Evolutionary conservation across 306 rosid species (phyloP), one percentile per base, ranked within the genome.

Genomic region (Glycyrrhiza uralensis): DNA sequence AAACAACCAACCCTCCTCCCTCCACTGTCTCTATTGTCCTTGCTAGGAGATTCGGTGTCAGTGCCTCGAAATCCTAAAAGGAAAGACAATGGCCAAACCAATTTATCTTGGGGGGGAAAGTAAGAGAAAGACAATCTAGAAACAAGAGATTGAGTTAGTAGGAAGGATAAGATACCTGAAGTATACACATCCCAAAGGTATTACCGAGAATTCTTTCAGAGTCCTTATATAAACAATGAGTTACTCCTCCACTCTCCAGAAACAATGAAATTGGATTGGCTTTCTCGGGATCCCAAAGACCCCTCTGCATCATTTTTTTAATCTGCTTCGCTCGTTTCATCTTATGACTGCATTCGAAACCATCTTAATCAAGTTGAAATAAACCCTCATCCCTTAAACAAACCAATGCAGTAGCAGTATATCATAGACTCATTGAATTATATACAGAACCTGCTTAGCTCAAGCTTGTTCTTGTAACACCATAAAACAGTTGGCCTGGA

Each of bases 11-110:
- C 44, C 99, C 99, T 41, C 99, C 99, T 73, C 99, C 99, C 84
- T 94, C 96, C 69, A 91, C 99, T 0, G 99, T 94, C 83, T 94
- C 99, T 73, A 94, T 89, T 0, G 99, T 87, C 80, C 99, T 89
- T 65, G 97, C 99, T 2, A 94, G 85, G 35, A 91, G 87, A 85
- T 94, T 94, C 23, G 99, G 97, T 5, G 97, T 91, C 86, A 94
- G 54, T 8, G 97, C 99, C 79, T 89, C 99, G 72, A 91, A 94
- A 80, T 94, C 99, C 99, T 94, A 77, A 59, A 67, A 42, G 35
- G 59, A 85, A 50, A 68, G 17, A 54, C 62, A 55, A 56, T 2
- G 45, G 19, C n/a, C 17, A 83, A 85, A 10, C 65, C 13, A 8
- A 46, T 52, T 57, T 22, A 62, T 63, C 32, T 35, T 15, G 18